These are phyloP conservation scores for Favolaschia claudopus DNA, from an alignment of 768 basidiomycete genomes.

Conservation along the genomic window DNA sequence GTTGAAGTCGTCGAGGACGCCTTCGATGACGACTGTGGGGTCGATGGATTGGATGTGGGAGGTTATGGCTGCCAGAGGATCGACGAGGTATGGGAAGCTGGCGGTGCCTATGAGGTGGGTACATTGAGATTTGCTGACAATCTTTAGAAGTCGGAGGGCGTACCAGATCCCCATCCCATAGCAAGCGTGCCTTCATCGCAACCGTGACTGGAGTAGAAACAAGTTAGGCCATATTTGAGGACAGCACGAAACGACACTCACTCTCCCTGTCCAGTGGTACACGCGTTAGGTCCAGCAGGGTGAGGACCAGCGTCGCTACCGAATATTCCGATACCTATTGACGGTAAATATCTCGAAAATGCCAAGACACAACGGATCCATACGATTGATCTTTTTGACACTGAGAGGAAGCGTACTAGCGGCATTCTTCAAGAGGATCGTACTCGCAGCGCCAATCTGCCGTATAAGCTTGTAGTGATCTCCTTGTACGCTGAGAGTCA, in stretches of 20 bases:
- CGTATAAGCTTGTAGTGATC: constrained; percentile 56
- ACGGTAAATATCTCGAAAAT: not conserved
- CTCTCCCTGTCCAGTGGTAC: constrained; percentile 28
- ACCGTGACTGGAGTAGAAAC: constrained; percentile 26
- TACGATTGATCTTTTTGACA: constrained; percentile 46
- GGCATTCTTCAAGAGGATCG: constrained; percentile 69
- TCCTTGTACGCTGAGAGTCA: constrained; percentile 22
- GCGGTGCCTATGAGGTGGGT: constrained; percentile 48
- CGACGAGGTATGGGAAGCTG: constrained; percentile 41
- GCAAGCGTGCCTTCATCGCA: constrained; percentile 50
- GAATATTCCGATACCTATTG: constrained; percentile 43
- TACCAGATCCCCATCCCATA: constrained; percentile 21
- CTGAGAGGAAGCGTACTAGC: constrained; percentile 51
- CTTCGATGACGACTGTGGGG: constrained; percentile 22
- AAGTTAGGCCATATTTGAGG: not conserved
- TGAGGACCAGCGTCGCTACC: constrained; percentile 48
- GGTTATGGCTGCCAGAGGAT: constrained; percentile 28
- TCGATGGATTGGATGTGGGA: constrained; percentile 36
- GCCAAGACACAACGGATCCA: not conserved
- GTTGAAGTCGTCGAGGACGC: constrained; percentile 41
- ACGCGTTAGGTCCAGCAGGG: constrained; percentile 41
- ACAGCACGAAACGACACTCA: constrained; percentile 31
- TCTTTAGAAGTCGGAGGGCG: not conserved
- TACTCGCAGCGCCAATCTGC: constrained; percentile 66
- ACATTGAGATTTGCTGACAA: not conserved